Percentiles rank a stretch among this genome's conserved stretches.
Evolutionary conservation across 2,329 filamentous ascomycete species (phyloP).

Genomic region (Paecilomyces dactylethromorphus): DNA sequence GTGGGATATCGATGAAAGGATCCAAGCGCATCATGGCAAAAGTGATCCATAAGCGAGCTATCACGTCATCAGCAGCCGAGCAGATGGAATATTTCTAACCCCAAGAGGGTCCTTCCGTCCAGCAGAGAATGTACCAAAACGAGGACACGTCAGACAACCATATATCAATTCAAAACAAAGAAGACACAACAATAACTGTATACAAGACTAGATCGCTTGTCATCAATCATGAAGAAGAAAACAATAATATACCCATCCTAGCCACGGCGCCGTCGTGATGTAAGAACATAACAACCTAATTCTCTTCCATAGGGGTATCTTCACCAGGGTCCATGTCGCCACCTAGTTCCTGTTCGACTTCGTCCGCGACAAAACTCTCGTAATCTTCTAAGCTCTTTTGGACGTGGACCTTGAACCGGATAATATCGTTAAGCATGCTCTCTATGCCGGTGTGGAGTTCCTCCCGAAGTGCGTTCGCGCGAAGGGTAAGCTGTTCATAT

Average conservation of each 20-base stretch:
- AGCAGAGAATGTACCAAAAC: not conserved
- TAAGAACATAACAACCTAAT: not conserved
- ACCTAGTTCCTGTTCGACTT: slow-evolving; percentile 80
- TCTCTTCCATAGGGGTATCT: slow-evolving; percentile 13
- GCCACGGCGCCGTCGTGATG: not conserved
- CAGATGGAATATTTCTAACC: not conserved
- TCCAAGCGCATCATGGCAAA: not conserved
- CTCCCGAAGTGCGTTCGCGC: slow-evolving; percentile 78
- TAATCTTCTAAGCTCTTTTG: slow-evolving; percentile 91
- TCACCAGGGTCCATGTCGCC: slow-evolving; percentile 48
- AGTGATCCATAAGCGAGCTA: not conserved
- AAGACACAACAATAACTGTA: not conserved
- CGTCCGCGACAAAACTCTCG: slow-evolving; percentile 85
- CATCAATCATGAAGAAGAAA: slow-evolving; percentile 5
- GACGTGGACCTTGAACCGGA: slow-evolving; percentile 97
- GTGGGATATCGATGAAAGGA: not conserved
- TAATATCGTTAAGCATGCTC: slow-evolving; percentile 91
- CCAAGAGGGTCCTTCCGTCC: not conserved
- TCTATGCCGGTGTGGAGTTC: slow-evolving; percentile 97
- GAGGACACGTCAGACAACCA: not conserved
- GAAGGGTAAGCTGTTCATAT: slow-evolving; percentile 85
- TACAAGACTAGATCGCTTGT: not conserved
- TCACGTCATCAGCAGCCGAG: not conserved
- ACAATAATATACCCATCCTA: not conserved
- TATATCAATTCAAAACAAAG: not conserved